A percentile compares a stretch with the other conserved stretches of the same genome.
phyloP scores from a whole-genome alignment of 495 filamentous ascomycete genomes.

The Antarctomyces pellizariae region DNA sequence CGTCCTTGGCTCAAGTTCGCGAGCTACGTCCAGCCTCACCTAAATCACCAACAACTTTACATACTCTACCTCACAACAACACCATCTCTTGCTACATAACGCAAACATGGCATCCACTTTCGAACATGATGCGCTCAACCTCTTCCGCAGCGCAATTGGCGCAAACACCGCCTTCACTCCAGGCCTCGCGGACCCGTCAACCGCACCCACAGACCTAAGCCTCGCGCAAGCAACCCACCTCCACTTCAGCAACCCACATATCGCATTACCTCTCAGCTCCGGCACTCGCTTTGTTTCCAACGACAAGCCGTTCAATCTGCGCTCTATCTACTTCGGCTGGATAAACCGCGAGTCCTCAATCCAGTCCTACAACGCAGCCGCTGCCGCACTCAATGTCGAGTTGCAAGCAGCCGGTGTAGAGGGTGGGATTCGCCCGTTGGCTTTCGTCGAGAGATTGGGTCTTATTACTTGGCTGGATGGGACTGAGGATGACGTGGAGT shows the following conservation, averaged over 20 bases:
- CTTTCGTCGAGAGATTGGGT: constrained; percentile 76
- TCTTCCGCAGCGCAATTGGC: constrained; percentile 58
- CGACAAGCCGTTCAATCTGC: constrained; percentile 55
- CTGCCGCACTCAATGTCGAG: constrained; percentile 58
- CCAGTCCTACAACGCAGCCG: constrained; percentile 69
- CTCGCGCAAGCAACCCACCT: constrained; percentile 66
- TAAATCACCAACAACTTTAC: too few species aligned
- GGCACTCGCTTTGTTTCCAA: constrained; percentile 67
- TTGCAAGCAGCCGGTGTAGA: constrained; percentile 31
- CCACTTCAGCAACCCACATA: constrained; percentile 42
- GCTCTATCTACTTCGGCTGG: constrained; percentile 89
- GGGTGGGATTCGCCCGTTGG: constrained; percentile 52
- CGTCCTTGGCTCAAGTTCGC: too few species aligned
- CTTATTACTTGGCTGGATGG: constrained; percentile 83
- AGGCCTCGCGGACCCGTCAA: constrained; percentile 22
- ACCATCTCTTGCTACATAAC: too few species aligned
- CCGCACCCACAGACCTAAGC: constrained; percentile 19
- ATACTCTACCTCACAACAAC: too few species aligned
- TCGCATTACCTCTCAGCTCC: constrained; percentile 46
- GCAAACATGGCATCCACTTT: too few species aligned
- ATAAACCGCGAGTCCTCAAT: constrained; percentile 71
- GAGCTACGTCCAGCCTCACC: too few species aligned
- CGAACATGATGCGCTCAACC: constrained; percentile 46
- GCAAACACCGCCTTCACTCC: constrained; percentile 38
- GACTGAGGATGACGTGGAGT: constrained; percentile 68